A percentile compares a stretch with the other conserved stretches of the same genome.
phyloP scores from a whole-genome alignment of 139 green algal genomes.

The Zygnema circumcarinatum region DNA sequence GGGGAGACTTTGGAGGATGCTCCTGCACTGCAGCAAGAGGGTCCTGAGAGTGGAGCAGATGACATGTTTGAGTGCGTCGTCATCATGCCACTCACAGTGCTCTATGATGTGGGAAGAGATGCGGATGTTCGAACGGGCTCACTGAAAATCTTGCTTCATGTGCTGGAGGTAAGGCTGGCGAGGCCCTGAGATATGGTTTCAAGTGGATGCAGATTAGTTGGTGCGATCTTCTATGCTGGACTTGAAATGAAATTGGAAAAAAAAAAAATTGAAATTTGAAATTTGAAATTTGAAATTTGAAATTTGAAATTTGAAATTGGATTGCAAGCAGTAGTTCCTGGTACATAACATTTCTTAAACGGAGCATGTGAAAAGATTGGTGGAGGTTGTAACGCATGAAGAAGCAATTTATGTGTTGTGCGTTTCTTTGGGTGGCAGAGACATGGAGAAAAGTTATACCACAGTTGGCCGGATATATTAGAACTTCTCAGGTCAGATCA shows the following conservation, averaged over 20 bases:
- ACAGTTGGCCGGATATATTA: slow-evolving; percentile 52
- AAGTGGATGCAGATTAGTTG: neutral
- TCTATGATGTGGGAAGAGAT: slow-evolving; percentile 30
- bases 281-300: no score
- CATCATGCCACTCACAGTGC: slow-evolving; percentile 27
- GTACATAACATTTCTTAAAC: no score
- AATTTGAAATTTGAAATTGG: no score
- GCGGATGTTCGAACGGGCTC: slow-evolving; percentile 39
- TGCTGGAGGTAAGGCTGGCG: slow-evolving; percentile 57
- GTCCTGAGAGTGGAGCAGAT: neutral
- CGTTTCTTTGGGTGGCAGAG: no score
- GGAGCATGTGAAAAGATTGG: no score
- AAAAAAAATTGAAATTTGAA: no score
- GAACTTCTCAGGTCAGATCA: slow-evolving; percentile 42
- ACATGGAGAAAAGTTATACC: slow-evolving; percentile 56
- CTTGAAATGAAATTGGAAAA: no score
- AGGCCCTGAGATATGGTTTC: neutral
- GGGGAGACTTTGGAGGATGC: neutral
- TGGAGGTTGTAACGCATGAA: no score
- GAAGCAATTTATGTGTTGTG: no score
- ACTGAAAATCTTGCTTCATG: slow-evolving; percentile 48
- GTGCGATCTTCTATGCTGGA: neutral
- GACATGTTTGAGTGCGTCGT: slow-evolving; percentile 48
- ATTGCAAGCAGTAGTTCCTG: no score
- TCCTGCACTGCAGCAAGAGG: neutral